Evolutionary conservation across 257 asterid species (phyloP), one percentile per base, ranked within the genome.

Genomic region (Dorcoceras hygrometricum): DNA sequence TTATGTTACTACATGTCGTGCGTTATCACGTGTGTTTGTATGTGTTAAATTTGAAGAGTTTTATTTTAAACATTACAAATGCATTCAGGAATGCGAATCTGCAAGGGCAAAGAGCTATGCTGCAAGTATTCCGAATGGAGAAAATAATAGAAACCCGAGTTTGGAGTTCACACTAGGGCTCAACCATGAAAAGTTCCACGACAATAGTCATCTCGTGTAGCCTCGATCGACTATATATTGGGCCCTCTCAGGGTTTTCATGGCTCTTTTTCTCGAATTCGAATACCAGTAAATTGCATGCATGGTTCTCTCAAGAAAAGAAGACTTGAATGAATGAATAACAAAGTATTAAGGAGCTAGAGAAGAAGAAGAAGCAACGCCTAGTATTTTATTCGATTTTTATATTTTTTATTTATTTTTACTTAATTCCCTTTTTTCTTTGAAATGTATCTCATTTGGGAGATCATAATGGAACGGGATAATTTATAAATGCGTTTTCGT

Each of bases 21-120:
- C n/a, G n/a, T n/a, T n/a, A n/a, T n/a, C 18, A 20, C 22, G 28
- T 53, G 20, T 46, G 23, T 51, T 8, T 29, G 34, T 5, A 4
- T 6, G 1, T 29, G 6, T 5, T 29, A 6, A 29, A 29, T 2
- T 1, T 29, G 7, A 29, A 29, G 34, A 29, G 34, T 29, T 29
- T 6, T 29, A 29, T 29, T 29, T 28, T 6, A 23, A 31, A 57
- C 8, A 26, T 22, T 22, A 31, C 20, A 50, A 34, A 23, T 56
- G 54, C 60, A 55, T 62, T 81, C 87, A 88, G 95, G 85, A 79
- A 76, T 79, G 69, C 32, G 76, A 72, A 28, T 57, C 72, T 9
- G 46, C 72, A 9, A 67, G 62, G 62, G 77, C 69, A 18, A 82
- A 79, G 63, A 77, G 76, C 75, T 63, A 69, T 23, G 54, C 34